Base-by-base conservation (phyloP, 2,329 filamentous ascomycete species). In the Exserohilum rostratum region DNA sequence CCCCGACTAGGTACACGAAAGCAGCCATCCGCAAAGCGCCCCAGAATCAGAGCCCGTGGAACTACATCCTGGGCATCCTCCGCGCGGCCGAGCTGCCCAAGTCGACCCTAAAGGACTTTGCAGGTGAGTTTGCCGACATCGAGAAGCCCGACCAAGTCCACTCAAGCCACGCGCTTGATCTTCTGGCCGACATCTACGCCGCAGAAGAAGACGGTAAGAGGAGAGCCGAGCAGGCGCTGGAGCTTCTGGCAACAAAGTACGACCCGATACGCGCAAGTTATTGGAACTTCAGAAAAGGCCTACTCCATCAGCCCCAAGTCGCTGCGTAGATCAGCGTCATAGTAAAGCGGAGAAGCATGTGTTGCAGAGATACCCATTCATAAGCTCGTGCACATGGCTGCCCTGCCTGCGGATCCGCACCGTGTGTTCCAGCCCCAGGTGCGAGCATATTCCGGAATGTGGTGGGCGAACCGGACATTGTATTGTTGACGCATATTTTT, bases 31-130 rank as follows among this genome's bases (percentile, higher is more conserved):
- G 80, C 30, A 80, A 89, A 59, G 92, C 93, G 35, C 95, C 95
- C 40, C 93, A 98, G 82, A 99, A 98, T 75, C 90, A 92, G 74
- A 93, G 90, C 64, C 85, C 92, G 1, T 99, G 95, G 95, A 95
- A 92, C 75, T 99, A 97, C 76, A 80, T 97, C 12, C 82, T 87
- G 29, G 95, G 90, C 3, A 86, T 91, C 42, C 74, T 96, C 55
- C 82, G 82, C 54, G 90, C 91, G 68, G 86, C 85, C 1, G 86
- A 79, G 6, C 75, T 81, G 33, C 74, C 76, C 3, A 62, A 84
- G 44, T 74, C 66, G 2, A 78, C 80, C 15, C 74, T 86, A 70
- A 82, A 82, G 67, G 75, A 69, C 2, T 85, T 87, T 65, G 84
- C 79, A 15, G 72, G 76, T 55, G 76, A 80, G 60, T 87, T 86